Conservation (phyloP, 2,329 filamentous ascomycete species). For the Aspergillus pseudotamarii region DNA sequence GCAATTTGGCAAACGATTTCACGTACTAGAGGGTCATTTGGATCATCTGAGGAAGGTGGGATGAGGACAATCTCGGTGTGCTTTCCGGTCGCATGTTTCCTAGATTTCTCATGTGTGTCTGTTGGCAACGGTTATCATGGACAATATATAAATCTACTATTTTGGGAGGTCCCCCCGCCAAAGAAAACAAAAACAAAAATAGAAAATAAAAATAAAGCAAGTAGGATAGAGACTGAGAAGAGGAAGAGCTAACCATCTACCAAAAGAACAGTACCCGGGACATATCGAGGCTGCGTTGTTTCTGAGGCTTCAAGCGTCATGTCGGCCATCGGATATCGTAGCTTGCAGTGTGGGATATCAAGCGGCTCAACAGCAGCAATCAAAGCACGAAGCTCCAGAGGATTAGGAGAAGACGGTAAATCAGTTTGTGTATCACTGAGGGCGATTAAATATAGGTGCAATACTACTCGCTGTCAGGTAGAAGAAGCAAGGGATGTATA, state of each 20-base stretch:
- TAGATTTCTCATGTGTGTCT: neutral
- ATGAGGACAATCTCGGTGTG: neutral
- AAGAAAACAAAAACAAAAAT: neutral
- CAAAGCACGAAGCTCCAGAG: neutral
- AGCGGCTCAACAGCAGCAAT: neutral
- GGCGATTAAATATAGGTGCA: neutral
- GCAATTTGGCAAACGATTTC: neutral
- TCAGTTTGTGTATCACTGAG: fast-evolving
- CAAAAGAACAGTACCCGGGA: neutral
- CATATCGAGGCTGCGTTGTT: neutral
- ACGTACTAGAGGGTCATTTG: neutral
- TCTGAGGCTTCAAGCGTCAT: neutral
- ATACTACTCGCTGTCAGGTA: no score
- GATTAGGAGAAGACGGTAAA: neutral
- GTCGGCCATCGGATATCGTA: neutral
- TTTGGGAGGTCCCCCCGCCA: no score
- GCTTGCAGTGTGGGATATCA: neutral
- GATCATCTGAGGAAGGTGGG: neutral
- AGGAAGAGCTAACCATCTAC: neutral
- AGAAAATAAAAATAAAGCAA: neutral
- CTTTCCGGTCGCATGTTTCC: neutral
- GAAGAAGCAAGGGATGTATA: neutral
- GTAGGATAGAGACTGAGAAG: neutral
- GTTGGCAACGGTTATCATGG: neutral
- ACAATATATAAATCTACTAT: no score